Base-by-base conservation (phyloP, 495 filamentous ascomycete genomes). In the Podospora sp. region DNA sequence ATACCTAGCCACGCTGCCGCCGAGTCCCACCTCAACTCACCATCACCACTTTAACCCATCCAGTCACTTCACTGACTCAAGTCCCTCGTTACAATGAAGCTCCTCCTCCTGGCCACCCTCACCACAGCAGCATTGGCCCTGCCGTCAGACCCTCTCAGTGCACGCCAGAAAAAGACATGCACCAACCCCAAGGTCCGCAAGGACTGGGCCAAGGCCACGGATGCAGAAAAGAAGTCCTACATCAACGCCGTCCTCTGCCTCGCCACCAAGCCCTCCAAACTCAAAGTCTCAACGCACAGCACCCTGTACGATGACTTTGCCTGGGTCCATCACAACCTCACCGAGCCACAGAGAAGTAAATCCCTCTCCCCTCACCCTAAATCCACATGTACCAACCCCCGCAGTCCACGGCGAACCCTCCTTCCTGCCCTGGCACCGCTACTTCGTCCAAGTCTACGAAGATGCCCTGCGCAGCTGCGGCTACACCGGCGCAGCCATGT, bases 341-440 rank as follows among this genome's bases (percentile, higher is more conserved):
- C 40, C 12, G 9, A 22, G 3, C 56, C 56, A 5, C 25, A 53
- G 22, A 50, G 27, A 25, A 63, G 61, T 63, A 26, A n/a, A 40
- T 33, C 0, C 27, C 14, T 9, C 7, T 8, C 61, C 50, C n/a
- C 49, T 25, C 1, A 6, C 40, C 11, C 18, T 1, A 1, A 18
- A 46, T 14, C 40, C 40, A 4, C 29, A 33, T 33, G 14, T 46
- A 18, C 40, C 14, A 46, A 46, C 40, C 40, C 12, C 16, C 40
- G 5, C 40, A 63, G 61, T 63, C n/a, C 61, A 63, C 26, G 24
- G 11, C 22, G 24, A 51, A 29, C 21, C 61, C 40, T 11, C 16
- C 11, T 63, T 63, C n/a, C 61, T 63, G 22, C 61, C 61, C 18
- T 63, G 61, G 61, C 61, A 62, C 24, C 59, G 59, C 36, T 62